A percentile compares a stretch with the other conserved stretches of the same genome.
Conservation (phyloP, 495 filamentous ascomycete genomes). For the Antarctomyces pellizariae region DNA sequence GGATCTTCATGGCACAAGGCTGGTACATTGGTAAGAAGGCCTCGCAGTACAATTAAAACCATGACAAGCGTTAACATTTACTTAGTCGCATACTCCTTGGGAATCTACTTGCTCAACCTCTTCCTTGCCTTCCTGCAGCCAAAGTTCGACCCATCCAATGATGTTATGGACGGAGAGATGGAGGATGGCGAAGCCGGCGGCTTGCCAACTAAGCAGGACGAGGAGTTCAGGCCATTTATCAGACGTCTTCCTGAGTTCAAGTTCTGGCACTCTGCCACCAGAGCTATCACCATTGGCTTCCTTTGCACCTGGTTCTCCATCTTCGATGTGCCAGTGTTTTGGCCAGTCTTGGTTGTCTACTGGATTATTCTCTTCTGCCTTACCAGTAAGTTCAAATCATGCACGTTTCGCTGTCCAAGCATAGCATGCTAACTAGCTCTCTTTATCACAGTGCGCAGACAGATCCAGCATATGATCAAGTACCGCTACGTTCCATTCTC, state of each 20-base stretch:
- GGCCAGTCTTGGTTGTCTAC: slow-evolving; percentile 94
- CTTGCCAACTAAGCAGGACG: slow-evolving; percentile 81
- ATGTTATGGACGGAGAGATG: slow-evolving; percentile 74
- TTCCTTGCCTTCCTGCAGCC: slow-evolving; percentile 97
- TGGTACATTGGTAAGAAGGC: slow-evolving; percentile 81
- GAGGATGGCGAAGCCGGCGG: slow-evolving; percentile 64
- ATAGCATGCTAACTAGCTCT: slow-evolving; percentile 12
- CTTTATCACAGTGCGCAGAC: slow-evolving; percentile 52
- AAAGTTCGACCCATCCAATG: slow-evolving; percentile 96
- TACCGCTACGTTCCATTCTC: slow-evolving; percentile 96
- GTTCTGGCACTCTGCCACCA: slow-evolving; percentile 92
- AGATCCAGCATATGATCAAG: slow-evolving; percentile 99
- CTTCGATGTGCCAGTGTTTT: slow-evolving; percentile 96
- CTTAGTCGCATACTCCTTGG: slow-evolving; percentile 84
- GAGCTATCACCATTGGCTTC: slow-evolving; percentile 67
- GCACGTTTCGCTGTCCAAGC: not conserved
- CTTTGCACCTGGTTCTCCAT: slow-evolving; percentile 76
- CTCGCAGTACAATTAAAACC: slow-evolving; percentile 2
- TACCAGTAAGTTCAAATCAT: slow-evolving; percentile 43
- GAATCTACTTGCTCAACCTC: slow-evolving; percentile 96
- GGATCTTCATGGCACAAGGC: slow-evolving; percentile 77
- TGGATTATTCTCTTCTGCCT: slow-evolving; percentile 89
- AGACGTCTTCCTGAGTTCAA: slow-evolving; percentile 94
- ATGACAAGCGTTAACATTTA: not conserved
- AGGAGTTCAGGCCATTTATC: slow-evolving; percentile 96